Evolutionary conservation across 305 asterid genomes (phyloP), one percentile per base, ranked within the genome.

Genomic region (Andrographis paniculata): DNA sequence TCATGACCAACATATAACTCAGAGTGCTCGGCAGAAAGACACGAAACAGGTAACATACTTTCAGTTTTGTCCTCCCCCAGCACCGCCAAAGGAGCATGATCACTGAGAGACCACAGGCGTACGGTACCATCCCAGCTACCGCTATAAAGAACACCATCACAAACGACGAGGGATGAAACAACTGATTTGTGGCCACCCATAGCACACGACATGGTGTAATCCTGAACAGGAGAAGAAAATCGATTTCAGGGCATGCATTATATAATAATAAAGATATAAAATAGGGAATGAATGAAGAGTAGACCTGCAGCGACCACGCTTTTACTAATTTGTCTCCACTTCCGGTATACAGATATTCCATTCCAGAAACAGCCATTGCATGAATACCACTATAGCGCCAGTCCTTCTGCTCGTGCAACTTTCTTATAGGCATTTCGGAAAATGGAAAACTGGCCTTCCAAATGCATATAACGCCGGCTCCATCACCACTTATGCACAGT

Each of bases 41-140:
- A 76, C 36, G 68, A 59, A 48, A 85, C 70, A 15, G 98, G 67
- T 17, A 58, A 52, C 46, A 68, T 39, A 17, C 37, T 71, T 42
- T 76, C 80, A 15, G 43, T 43, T 21, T 45, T 70, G 56, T 59
- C 84, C 57, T 80, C 88, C 50, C 76, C 94, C 52, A 89, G 67
- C 11, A 85, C 76, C 10, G 93, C 65, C 63, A 89, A 66, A 35
- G 86, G 78, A 52, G 73, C 74, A 63, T 85, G 94, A 68, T 89
- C 98, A 16, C 71, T 68, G 19, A 85, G 75, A 54, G 95, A 78
- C 98, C 98, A 89, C 61, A 89, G 56, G 8, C 88, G 70, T 38
- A 89, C 80, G 30, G 94, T 78, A 49, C 96, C 98, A 45, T 89
- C 98, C 98, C 94, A 85, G 69, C 98, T 89, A 60, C 94, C 95